phyloP scores from a whole-genome alignment of 306 rosid genomes.

The Abrus precatorius region DNA sequence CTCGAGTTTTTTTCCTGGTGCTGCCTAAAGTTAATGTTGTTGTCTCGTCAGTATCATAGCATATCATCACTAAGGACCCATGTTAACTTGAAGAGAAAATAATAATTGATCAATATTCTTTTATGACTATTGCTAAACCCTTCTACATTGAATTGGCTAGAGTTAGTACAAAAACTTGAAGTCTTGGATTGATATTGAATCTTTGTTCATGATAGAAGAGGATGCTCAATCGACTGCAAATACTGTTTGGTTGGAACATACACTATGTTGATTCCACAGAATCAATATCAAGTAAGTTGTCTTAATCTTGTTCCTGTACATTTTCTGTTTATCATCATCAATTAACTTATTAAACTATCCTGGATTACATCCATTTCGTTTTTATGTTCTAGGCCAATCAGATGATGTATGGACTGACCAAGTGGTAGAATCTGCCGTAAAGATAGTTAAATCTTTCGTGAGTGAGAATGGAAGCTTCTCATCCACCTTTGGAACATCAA shows the following conservation, averaged over 20 bases:
- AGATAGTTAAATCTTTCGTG: slow-evolving; percentile 68
- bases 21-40: slow-evolving; percentile 16
- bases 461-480: slow-evolving; percentile 47
- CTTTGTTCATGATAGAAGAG: slow-evolving; percentile 70
- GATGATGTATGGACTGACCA: slow-evolving; percentile 69
- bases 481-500: slow-evolving; percentile 42
- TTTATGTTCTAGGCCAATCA: slow-evolving; percentile 63
- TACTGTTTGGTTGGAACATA: slow-evolving; percentile 80
- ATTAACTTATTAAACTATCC: not conserved
- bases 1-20: not conserved
- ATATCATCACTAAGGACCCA: slow-evolving; percentile 13
- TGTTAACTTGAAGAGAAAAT: slow-evolving; percentile 6
- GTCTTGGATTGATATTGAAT: slow-evolving; percentile 39
- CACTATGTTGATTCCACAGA: slow-evolving; percentile 78
- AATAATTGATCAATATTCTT: slow-evolving; percentile 28
- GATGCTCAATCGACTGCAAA: slow-evolving; percentile 74
- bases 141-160: slow-evolving; percentile 21
- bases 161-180: not conserved
- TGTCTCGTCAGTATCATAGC: not conserved
- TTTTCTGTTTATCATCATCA: not conserved
- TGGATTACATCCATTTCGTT: slow-evolving; percentile 15
- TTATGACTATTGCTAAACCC: slow-evolving; percentile 22
- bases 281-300: slow-evolving; percentile 66
- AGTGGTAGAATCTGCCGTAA: slow-evolving; percentile 71
- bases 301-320: slow-evolving; percentile 34